Conservation (phyloP, 2,329 filamentous ascomycete genomes). For the Aspergillus sp. region DNA sequence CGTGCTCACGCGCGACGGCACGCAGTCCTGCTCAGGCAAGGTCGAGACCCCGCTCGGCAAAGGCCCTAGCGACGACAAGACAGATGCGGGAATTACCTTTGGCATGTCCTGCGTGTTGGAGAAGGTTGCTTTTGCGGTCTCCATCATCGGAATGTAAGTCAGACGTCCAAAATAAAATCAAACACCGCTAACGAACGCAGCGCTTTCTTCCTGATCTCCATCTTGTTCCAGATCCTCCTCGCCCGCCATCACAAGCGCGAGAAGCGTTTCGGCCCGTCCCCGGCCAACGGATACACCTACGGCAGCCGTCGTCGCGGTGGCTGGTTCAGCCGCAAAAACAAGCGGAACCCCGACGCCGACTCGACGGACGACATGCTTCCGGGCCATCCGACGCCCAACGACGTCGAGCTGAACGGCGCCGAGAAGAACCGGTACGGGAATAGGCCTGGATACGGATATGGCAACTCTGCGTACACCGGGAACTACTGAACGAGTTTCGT, state of each 20-base stretch:
- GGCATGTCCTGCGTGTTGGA: slow-evolving; percentile 65
- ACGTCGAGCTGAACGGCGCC: slow-evolving; percentile 23
- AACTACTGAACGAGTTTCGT: slow-evolving; percentile 14
- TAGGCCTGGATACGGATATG: slow-evolving; percentile 17
- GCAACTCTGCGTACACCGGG: slow-evolving; percentile 23
- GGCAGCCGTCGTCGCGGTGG: slow-evolving; percentile 36
- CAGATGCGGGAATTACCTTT: slow-evolving; percentile 40
- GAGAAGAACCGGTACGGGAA: slow-evolving; percentile 12
- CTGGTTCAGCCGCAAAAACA: slow-evolving; percentile 32
- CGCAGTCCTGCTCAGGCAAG: slow-evolving; percentile 53
- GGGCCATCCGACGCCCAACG: slow-evolving; percentile 29
- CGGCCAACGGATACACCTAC: slow-evolving; percentile 58
- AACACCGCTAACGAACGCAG: no score
- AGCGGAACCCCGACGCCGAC: slow-evolving; percentile 31
- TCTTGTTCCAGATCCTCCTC: slow-evolving; percentile 58
- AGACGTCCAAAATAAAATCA: no score
- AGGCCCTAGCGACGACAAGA: slow-evolving; percentile 45
- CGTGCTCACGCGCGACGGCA: slow-evolving; percentile 60
- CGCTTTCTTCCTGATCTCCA: slow-evolving; percentile 65
- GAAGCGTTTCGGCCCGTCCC: slow-evolving; percentile 60
- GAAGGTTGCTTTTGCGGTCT: slow-evolving; percentile 65
- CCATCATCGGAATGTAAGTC: slow-evolving; percentile 66
- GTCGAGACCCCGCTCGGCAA: slow-evolving; percentile 61
- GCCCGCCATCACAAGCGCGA: slow-evolving; percentile 63
- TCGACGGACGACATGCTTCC: slow-evolving; percentile 28